Conservation (phyloP, 2,329 filamentous ascomycete genomes). For the Trichothecium roseum region DNA sequence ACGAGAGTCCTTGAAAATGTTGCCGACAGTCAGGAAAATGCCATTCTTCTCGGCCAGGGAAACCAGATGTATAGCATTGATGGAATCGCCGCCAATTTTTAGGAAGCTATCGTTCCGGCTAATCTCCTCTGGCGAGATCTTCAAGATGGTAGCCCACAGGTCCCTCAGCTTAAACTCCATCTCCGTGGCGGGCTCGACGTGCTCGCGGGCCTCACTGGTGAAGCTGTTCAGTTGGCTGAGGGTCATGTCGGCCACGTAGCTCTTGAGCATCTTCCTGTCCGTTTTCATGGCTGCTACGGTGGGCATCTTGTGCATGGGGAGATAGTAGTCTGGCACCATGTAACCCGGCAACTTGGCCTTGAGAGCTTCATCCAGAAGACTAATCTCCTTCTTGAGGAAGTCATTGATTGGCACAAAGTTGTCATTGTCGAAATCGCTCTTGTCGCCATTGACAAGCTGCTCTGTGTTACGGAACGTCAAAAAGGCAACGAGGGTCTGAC, state of each 20-base stretch:
- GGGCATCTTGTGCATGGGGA: conserved; percentile 2
- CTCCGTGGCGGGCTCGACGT: conserved; percentile 1
- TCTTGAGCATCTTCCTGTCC: not conserved
- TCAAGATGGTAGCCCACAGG: conserved; percentile 6
- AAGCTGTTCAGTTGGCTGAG: not conserved
- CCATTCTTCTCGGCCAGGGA: conserved; percentile 1
- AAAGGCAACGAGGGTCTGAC: not conserved
- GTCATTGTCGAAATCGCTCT: not conserved
- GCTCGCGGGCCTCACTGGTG: not conserved
- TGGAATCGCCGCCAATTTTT: conserved; percentile 8
- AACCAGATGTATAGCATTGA: conserved; percentile 7
- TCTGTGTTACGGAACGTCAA: not conserved
- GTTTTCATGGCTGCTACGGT: not conserved
- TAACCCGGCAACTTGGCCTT: conserved; percentile 2
- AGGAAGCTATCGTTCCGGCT: conserved; percentile 6
- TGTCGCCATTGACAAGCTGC: not conserved
- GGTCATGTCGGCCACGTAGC: no score
- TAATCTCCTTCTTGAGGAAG: not conserved
- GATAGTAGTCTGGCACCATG: conserved; percentile 6
- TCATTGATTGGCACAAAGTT: not conserved
- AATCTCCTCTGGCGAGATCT: conserved; percentile 1
- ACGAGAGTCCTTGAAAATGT: conserved; percentile 6
- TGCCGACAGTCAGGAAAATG: conserved; percentile 4
- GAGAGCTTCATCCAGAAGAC: not conserved
- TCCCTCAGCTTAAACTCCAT: conserved; percentile 5